phyloP scores from a whole-genome alignment of 495 filamentous ascomycete genomes.

The Stereocaulon alpinum region DNA sequence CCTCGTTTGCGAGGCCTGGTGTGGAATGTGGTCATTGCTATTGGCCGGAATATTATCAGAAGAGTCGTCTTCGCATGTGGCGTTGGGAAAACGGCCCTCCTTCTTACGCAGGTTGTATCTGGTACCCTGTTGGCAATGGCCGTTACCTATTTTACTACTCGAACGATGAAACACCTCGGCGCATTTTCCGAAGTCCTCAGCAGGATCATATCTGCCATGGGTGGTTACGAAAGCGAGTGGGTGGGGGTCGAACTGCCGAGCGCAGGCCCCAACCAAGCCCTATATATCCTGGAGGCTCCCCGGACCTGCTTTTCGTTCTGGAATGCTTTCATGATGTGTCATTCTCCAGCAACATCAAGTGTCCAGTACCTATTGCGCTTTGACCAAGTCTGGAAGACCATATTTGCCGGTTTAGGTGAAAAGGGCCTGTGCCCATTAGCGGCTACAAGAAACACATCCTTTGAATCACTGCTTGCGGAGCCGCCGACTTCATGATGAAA shows the following conservation, averaged over 20 bases:
- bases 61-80: too few species aligned
- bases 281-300: background rate
- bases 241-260: background rate
- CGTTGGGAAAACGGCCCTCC: too few species aligned
- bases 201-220: too few species aligned
- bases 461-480: too few species aligned
- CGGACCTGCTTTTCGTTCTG: background rate
- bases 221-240: background rate
- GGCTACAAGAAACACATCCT: background rate
- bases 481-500: background rate
- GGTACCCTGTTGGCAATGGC: too few species aligned
- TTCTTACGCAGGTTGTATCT: too few species aligned
- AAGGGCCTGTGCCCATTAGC: background rate
- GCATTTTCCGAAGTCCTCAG: too few species aligned
- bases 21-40: too few species aligned
- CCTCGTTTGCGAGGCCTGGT: too few species aligned
- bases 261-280: background rate
- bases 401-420: background rate
- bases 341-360: constrained; percentile 7
- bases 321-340: background rate
- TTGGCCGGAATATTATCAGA: too few species aligned
- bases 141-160: too few species aligned
- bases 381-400: background rate
- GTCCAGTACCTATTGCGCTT: background rate
- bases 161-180: too few species aligned